Evolutionary conservation across 1,139 yeast genomes (phyloP).

Genomic region (Sugiyamaella paludigena): DNA sequence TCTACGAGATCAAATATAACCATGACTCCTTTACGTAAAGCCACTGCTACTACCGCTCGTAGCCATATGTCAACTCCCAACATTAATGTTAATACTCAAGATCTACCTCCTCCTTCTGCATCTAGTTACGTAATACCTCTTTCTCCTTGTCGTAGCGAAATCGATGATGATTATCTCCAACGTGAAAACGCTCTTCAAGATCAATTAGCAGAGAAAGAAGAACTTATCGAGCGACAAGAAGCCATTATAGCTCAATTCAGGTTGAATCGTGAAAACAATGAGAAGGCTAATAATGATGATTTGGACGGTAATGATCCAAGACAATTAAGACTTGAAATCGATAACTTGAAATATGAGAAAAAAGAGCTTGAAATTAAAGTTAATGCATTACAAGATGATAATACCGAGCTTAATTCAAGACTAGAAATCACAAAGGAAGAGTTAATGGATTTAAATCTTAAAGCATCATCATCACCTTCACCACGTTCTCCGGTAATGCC

Average conservation of each 20-base stretch:
- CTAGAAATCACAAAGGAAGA: slow-evolving; percentile 23
- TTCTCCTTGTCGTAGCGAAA: slow-evolving; percentile 3
- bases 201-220: slow-evolving; percentile 35
- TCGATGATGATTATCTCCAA: slow-evolving; percentile 32
- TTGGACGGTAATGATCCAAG: slow-evolving; percentile 7
- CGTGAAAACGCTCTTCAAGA: slow-evolving; percentile 40
- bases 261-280: neutral
- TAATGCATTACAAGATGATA: slow-evolving; percentile 32
- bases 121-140: neutral
- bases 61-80: slow-evolving; percentile 4
- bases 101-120: neutral
- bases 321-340: slow-evolving; percentile 34
- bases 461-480: neutral
- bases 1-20: slow-evolving; percentile 9
- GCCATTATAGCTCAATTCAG: slow-evolving; percentile 18
- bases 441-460: slow-evolving; percentile 21
- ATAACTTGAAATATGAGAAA: slow-evolving; percentile 32
- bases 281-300: slow-evolving; percentile 12
- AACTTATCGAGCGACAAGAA: slow-evolving; percentile 30
- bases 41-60: slow-evolving; percentile 1
- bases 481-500: too few relatives aligned
- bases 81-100: slow-evolving; percentile 1
- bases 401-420: slow-evolving; percentile 24
- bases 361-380: slow-evolving; percentile 34
- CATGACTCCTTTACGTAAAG: slow-evolving; percentile 9